Base-by-base conservation (phyloP, 495 filamentous ascomycete genomes). In the Xylaria castorea region DNA sequence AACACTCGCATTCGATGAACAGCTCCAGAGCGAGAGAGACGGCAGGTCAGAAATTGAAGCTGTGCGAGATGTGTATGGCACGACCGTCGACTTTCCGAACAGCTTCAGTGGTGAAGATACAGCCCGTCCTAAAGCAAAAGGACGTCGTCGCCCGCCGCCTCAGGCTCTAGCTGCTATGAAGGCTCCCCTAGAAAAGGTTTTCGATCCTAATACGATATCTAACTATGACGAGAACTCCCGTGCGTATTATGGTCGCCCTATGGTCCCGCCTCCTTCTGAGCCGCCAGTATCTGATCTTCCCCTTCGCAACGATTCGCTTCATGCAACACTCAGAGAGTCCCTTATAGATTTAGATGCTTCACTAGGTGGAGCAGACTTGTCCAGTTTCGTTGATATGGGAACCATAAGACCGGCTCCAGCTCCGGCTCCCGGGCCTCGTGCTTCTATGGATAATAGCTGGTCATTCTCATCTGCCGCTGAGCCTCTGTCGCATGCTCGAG, bases 1-100 rank as follows among this genome's bases (percentile, higher is more conserved):
- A 0, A 96, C 93, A 0, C 91, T 93, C 68, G 92, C 90, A 12
- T 97, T 97, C 78, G 92, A 97, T 76, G 86, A 90, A 70, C 81
- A 87, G 66, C 84, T 88, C 46, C 82, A 80, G 46, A 77, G 83
- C 57, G 81, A 83, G 74, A 77, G 83, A 14, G 78, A 80, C 34
- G 76, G 75, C 14, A 71, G 32, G 20, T 74, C 71, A 12, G 76
- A 76, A 38, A 72, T 70, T 7, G 82, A 86, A 71, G 82, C 87
- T 40, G 80, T 88, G 25, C 80, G 79, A 71, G 84, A 89, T 71
- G 87, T 85, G 22, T 87, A 88, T 76, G 86, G 87, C 20, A 80
- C 80, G 0, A 80, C 83, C 53, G 82, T 87, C 32, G 83, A 85
- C 65, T 84, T 86, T 65, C 74, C 72, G 18, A 76, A 38, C 40